Base-by-base conservation (phyloP, 257 asterid species). In the Petunia axillaris region DNA sequence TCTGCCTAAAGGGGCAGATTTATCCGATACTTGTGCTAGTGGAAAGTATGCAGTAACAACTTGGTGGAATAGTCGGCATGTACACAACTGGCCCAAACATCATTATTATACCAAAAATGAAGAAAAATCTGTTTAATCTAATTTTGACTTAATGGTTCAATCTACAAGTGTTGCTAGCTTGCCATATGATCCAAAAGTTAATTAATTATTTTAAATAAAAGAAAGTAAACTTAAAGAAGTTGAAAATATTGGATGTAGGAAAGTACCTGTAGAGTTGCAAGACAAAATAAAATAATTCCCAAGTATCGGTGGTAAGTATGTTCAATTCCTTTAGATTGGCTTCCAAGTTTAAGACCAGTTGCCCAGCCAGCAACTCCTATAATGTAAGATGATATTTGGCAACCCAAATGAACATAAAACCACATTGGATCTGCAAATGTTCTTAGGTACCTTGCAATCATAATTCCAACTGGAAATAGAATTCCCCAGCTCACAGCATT, bases 401-500 rank as follows among this genome's bases (percentile, higher is more conserved):
- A 94, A 77, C 68, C 85, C 64, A 87, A 81, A 75, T 94, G 99
- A 40, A 88, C 89, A 82, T 94, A 92, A 83, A 95, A 93, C 99
- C 99, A 95, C 0, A 87, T 82, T 1, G 97, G 97, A 84, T 95
- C 97, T 5, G 94, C 91, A 35, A 88, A 91, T 39, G 84, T 81
- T 86, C 85, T 91, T 84, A 95, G 25, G 67, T 92, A 90, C 84
- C 98, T 86, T 0, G 97, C 96, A 1, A 90, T 79, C 36, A 95
- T 76, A 80, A 88, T 83, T 36, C 98, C 99, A 2, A 85, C 0
- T 0, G 99, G 99, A 78, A 95, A 89, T 91, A 95, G 10, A 54
- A 95, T 71, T 65, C 98, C 98, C 99, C 99, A 95, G 83, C 98
- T 92, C 65, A 93, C 92, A n/a, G 62, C 91, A 84, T 93, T 93